Base-by-base conservation (phyloP, 2,329 filamentous ascomycete genomes). In the Orbilia quercus region DNA sequence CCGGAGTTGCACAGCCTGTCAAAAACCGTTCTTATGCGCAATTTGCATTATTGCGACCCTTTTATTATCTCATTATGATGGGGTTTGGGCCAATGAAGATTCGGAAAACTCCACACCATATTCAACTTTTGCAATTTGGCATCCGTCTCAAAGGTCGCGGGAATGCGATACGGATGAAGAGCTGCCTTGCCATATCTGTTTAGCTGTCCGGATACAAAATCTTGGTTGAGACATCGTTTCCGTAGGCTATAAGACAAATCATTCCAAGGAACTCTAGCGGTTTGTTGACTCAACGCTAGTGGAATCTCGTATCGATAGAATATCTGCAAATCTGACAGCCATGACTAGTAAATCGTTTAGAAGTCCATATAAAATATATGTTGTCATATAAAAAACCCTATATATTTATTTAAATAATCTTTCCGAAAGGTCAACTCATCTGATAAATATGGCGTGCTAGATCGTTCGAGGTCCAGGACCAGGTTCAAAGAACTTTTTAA, bases 21-120 rank as follows among this genome's bases (percentile, higher is more conserved):
- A 64, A 66, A n/a, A 65, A 73, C 67, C 67, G 67, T 73, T 73
- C 67, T 48, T 73, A 59, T 73, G 67, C 67, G 67, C 54, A 73
- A 66, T 73, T 66, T 73, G 67, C 59, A 59, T 59, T 45, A 22
- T 44, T 60, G 42, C 38, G 60, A 62, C 53, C 55, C 40, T 59
- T 53, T 18, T 38, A n/a, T n/a, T n/a, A n/a, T 45, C 54, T 51
- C 22, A 45, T 62, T 36, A 51, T 31, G 40, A 50, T 53, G 22
- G 45, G n/a, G 25, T 65, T 64, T 72, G 58, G 58, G 42, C 67
- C 67, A 73, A 73, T 73, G 53, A 62, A 59, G 67, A 48, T 50
- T 40, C 67, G 54, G 42, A 60, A 73, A 73, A 73, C 67, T 73
- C 59, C 60, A 73, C 67, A 73, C 67, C 67, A 73, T 31, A 73